phyloP scores from a whole-genome alignment of 2,329 filamentous ascomycete species.

The Lasiodiplodia theobromae region DNA sequence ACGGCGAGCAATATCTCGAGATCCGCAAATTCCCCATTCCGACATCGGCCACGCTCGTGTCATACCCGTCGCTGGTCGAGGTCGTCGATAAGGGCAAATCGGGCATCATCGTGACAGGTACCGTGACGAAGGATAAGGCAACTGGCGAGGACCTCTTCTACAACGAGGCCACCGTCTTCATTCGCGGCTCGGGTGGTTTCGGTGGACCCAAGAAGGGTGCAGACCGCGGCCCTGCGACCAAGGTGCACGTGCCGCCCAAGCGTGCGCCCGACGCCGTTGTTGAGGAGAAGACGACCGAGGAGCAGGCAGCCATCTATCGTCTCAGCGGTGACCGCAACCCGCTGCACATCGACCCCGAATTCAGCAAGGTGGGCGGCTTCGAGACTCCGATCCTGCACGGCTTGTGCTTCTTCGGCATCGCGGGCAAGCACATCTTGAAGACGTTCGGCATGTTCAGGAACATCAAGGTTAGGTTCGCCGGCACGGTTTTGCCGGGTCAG shows the following conservation, averaged over 20 bases:
- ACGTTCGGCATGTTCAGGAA: slow-evolving; percentile 70
- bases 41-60: slow-evolving; percentile 78
- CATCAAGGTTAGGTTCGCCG: slow-evolving; percentile 91
- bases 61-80: slow-evolving; percentile 82
- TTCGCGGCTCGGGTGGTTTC: slow-evolving; percentile 90
- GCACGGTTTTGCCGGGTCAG: slow-evolving; percentile 84
- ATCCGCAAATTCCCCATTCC: slow-evolving; percentile 91
- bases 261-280: slow-evolving; percentile 75
- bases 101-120: slow-evolving; percentile 80
- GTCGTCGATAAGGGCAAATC: slow-evolving; percentile 95
- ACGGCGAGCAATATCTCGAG: slow-evolving; percentile 98
- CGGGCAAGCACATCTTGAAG: slow-evolving; percentile 77
- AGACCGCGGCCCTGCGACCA: slow-evolving; percentile 81
- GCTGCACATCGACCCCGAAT: slow-evolving; percentile 91
- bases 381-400: slow-evolving; percentile 93
- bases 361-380: slow-evolving; percentile 96
- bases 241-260: slow-evolving; percentile 78
- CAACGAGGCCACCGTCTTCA: slow-evolving; percentile 93
- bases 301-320: slow-evolving; percentile 93
- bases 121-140: slow-evolving; percentile 82
- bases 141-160: slow-evolving; percentile 94
- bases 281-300: slow-evolving; percentile 84
- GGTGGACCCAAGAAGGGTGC: slow-evolving; percentile 78
- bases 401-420: slow-evolving; percentile 92
- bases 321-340: slow-evolving; percentile 96